Percentiles rank a stretch among this genome's conserved stretches.
Evolutionary conservation across 2,329 filamentous ascomycete species (phyloP).

Genomic region (Phaeosphaeria sp.): DNA sequence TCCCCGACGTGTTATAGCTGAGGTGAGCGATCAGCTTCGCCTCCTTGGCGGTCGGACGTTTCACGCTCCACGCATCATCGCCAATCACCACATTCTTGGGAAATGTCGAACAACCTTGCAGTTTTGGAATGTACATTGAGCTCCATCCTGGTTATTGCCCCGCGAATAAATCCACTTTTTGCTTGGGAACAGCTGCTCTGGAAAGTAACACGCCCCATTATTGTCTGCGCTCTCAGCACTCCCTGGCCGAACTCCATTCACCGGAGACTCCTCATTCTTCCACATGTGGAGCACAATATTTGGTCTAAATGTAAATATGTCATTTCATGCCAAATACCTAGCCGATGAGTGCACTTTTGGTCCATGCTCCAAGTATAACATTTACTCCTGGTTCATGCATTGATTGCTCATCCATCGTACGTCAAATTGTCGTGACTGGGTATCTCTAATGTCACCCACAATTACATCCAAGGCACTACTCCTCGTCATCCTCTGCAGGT

Average conservation of each 20-base stretch:
- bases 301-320: neutral
- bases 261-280: neutral
- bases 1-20: constrained; percentile 5
- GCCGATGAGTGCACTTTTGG: neutral
- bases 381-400: constrained; percentile 1
- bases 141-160: neutral
- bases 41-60: constrained; percentile 11
- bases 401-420: constrained; percentile 23
- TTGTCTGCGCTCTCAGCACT: neutral
- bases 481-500: constrained; percentile 62
- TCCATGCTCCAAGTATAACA: neutral
- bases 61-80: constrained; percentile 3
- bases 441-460: constrained; percentile 21
- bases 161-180: neutral
- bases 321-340: neutral
- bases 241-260: neutral
- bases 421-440: constrained; percentile 24
- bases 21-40: constrained; percentile 16
- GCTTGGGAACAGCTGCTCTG: neutral
- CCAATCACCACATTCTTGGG: constrained; percentile 1
- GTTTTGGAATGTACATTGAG: neutral
- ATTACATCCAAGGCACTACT: constrained; percentile 37
- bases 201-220: neutral
- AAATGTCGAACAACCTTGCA: neutral
- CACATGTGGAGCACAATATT: neutral